Conservation (phyloP, 495 filamentous ascomycete species). For the Extremus antarcticus region DNA sequence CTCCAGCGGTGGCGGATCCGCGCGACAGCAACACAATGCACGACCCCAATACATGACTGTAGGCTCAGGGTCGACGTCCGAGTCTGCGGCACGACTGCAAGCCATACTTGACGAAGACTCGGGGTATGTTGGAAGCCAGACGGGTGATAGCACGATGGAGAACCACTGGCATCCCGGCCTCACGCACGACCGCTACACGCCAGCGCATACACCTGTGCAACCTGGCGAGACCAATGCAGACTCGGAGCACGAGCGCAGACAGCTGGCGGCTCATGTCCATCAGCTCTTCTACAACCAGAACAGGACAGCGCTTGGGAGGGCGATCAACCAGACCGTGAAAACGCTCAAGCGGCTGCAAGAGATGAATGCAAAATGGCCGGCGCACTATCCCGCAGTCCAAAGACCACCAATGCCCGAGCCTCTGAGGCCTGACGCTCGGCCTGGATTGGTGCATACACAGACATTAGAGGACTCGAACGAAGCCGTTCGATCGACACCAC, state of each 20-base stretch:
- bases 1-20: background rate
- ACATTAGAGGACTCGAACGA: constrained; percentile 26
- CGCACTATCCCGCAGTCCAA: constrained; percentile 84
- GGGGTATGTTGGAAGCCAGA: constrained; percentile 74
- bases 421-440: constrained; percentile 24
- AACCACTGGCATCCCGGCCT: constrained; percentile 51
- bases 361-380: constrained; percentile 85
- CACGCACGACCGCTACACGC: constrained; percentile 56
- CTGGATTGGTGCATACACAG: constrained; percentile 31
- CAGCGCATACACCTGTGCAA: constrained; percentile 43
- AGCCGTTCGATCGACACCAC: constrained; percentile 26
- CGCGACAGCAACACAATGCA: constrained; percentile 19
- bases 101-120: constrained; percentile 70
- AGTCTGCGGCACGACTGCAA: constrained; percentile 59
- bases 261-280: constrained; percentile 59
- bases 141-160: constrained; percentile 40
- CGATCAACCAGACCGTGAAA: constrained; percentile 76
- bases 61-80: constrained; percentile 67
- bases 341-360: constrained; percentile 69
- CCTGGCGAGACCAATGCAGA: constrained; percentile 36
- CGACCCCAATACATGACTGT: constrained; percentile 75
- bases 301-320: constrained; percentile 67
- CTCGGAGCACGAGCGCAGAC: constrained; percentile 50
- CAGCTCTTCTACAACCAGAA: constrained; percentile 78
- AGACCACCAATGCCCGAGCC: constrained; percentile 34